phyloP scores from a whole-genome alignment of 2,329 filamentous ascomycete species.

The Biscogniauxia marginata region DNA sequence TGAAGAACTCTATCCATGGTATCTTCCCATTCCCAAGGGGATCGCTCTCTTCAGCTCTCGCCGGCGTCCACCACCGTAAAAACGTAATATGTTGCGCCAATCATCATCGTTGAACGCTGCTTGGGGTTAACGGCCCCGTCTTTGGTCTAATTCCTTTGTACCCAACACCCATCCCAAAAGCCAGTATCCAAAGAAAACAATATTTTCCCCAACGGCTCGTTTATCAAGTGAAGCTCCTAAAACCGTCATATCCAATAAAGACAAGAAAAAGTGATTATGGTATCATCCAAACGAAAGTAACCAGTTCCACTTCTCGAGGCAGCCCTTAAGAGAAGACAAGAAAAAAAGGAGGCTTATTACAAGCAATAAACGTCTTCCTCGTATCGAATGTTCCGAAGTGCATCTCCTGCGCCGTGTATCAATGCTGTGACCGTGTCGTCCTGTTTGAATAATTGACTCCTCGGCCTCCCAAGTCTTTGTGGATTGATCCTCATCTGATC shows the following conservation, averaged over 20 bases:
- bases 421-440: slow-evolving; percentile 27
- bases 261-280: slow-evolving; percentile 24
- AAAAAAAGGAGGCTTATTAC: slow-evolving; percentile 10
- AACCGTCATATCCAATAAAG: slow-evolving; percentile 17
- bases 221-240: slow-evolving; percentile 20
- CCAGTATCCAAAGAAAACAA: slow-evolving; percentile 19
- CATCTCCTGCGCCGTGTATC: slow-evolving; percentile 32
- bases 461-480: slow-evolving; percentile 21
- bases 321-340: slow-evolving; percentile 19
- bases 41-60: slow-evolving; percentile 20
- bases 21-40: slow-evolving; percentile 24
- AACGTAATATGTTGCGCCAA: slow-evolving; percentile 31
- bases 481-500: slow-evolving; percentile 23
- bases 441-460: slow-evolving; percentile 22
- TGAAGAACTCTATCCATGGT: slow-evolving; percentile 23
- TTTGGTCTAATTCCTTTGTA: slow-evolving; percentile 27
- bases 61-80: slow-evolving; percentile 25
- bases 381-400: slow-evolving; percentile 19
- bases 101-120: slow-evolving; percentile 14
- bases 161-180: slow-evolving; percentile 23
- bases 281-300: slow-evolving; percentile 37
- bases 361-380: slow-evolving; percentile 21
- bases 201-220: slow-evolving; percentile 19
- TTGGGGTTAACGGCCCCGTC: slow-evolving; percentile 29
- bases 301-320: slow-evolving; percentile 23